phyloP scores from a whole-genome alignment of 2,329 filamentous ascomycete genomes.

The Colletotrichum chlorophyti region DNA sequence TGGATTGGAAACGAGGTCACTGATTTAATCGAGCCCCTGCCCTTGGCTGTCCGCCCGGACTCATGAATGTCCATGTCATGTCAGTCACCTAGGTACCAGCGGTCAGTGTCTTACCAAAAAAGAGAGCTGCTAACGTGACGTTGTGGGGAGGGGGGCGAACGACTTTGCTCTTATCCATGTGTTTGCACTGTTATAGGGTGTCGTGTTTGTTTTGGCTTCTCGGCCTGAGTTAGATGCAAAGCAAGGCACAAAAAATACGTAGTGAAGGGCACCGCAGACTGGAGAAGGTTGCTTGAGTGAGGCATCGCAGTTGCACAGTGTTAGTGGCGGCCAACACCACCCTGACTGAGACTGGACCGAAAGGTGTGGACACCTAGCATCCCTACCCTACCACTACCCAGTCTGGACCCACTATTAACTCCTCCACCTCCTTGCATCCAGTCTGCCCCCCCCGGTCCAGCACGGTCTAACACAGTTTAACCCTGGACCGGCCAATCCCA shows the following conservation, averaged over 20 bases:
- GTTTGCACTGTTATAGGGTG: no score
- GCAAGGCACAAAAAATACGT: no score
- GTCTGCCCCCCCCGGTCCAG: no score
- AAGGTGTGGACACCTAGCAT: no score
- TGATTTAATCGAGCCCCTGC: constrained; percentile 2
- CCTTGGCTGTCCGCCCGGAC: constrained; percentile 17
- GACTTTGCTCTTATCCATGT: no score
- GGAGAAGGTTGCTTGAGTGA: constrained; percentile 12
- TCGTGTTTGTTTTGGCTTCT: no score
- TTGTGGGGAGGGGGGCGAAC: no score
- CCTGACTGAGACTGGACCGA: no score
- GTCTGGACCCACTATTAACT: not conserved
- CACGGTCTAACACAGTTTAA: not conserved
- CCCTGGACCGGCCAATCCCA: constrained; percentile 16
- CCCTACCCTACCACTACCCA: not conserved
- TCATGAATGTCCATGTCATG: constrained; percentile 5
- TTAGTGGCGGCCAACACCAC: constrained; percentile 6
- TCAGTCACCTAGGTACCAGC: constrained; percentile 4
- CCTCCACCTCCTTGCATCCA: constrained; percentile 24
- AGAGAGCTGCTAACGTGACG: no score
- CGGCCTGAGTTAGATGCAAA: not conserved
- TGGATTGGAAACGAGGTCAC: constrained; percentile 14
- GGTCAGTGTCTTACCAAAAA: no score
- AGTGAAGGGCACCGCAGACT: not conserved
- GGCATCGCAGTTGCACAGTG: constrained; percentile 23